Conservation (phyloP, 1,284 basidiomycete species). For the Apiotrichum veenhuisii region DNA sequence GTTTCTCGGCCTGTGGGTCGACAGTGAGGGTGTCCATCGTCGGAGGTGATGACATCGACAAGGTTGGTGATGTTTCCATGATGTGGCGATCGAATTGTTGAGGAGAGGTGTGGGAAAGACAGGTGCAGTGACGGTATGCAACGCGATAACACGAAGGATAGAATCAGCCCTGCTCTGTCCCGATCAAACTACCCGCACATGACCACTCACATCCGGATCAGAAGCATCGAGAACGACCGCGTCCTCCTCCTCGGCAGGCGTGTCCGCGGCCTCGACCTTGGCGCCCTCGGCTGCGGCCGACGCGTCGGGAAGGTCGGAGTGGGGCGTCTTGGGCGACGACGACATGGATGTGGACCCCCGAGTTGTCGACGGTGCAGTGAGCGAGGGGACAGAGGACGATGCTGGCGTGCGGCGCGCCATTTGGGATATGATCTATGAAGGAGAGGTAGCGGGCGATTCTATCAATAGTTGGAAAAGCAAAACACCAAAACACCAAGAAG, state of each 20-base stretch:
- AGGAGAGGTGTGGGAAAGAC: not conserved
- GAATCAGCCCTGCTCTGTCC: not conserved
- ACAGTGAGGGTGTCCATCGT: not conserved
- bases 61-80: not conserved
- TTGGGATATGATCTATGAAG: not conserved
- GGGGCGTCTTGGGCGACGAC: conserved; percentile 26
- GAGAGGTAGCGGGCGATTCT: not conserved
- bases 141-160: not conserved
- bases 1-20: conserved; percentile 29
- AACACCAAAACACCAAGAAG: too few relatives aligned
- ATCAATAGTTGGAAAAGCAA: not conserved
- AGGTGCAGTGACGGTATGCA: too few relatives aligned
- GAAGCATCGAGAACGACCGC: not conserved
- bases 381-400: conserved; percentile 21
- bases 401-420: conserved; percentile 9
- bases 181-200: not conserved
- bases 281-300: not conserved
- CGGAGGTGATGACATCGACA: not conserved
- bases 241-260: conserved; percentile 1
- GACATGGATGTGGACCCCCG: conserved; percentile 37
- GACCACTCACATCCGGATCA: conserved; percentile 14
- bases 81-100: not conserved
- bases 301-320: not conserved
- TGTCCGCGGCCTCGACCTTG: not conserved
- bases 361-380: conserved; percentile 20